Evolutionary conservation across 192 early-diverging fungal genomes (phyloP).

Genomic region (Funneliformis mosseae): DNA sequence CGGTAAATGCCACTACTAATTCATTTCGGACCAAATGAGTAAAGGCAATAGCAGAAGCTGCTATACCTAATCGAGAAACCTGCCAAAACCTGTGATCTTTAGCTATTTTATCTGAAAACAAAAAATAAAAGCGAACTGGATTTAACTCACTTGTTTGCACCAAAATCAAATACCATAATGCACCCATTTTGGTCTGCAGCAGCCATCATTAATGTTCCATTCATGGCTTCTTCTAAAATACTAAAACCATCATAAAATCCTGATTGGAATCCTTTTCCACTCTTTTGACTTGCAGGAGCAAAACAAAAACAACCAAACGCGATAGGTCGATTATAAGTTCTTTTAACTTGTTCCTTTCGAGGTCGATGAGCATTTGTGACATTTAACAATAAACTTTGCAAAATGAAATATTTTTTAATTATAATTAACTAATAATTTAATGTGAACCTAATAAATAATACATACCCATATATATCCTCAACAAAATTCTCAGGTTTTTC

Average conservation of each 20-base stretch:
- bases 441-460: not conserved
- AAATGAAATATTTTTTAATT: not conserved
- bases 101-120: not conserved
- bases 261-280: constrained; percentile 3
- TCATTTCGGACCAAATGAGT: constrained; percentile 12
- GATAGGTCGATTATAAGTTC: not conserved
- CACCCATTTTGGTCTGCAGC: constrained; percentile 29
- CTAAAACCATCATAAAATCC: not conserved
- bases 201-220: constrained; percentile 28
- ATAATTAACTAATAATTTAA: not conserved
- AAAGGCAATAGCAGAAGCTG: constrained; percentile 18
- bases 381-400: not conserved
- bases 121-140: not conserved
- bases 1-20: constrained; percentile 31
- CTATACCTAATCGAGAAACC: constrained; percentile 19
- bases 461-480: not conserved
- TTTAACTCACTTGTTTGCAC: constrained; percentile 25
- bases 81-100: constrained; percentile 23
- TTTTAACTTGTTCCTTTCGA: not conserved
- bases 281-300: not conserved
- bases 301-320: constrained; percentile 25
- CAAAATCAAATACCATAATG: constrained; percentile 25
- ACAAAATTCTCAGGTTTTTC: not conserved
- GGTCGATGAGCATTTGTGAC: constrained; percentile 17
- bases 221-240: constrained; percentile 10